A percentile compares a stretch with the other conserved stretches of the same genome.
Evolutionary conservation across 345 rosid species (phyloP).

Genomic region (Citrus trifoliata): DNA sequence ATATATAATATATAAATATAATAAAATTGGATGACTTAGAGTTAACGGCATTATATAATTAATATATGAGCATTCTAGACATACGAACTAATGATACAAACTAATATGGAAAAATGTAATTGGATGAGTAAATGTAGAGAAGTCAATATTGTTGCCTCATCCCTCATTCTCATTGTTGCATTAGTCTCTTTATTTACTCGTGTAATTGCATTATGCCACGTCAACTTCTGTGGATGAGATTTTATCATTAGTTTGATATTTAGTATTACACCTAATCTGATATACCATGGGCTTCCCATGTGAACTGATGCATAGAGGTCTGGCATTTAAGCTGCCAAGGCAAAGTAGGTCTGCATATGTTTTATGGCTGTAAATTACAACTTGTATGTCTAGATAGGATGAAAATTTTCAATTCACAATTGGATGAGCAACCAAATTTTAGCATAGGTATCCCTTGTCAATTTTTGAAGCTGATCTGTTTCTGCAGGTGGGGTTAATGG

Average conservation of each 20-base stretch:
- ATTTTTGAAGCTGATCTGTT: slow-evolving; percentile 18
- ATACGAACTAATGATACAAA: background rate
- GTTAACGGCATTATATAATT: background rate
- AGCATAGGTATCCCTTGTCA: background rate
- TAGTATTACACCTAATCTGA: background rate
- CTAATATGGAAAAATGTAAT: background rate
- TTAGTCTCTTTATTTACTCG: background rate
- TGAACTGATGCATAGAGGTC: background rate
- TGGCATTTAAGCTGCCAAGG: background rate
- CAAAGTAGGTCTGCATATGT: background rate
- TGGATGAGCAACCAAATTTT: background rate
- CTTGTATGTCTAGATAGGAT: background rate
- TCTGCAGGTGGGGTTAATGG: slow-evolving; percentile 41
- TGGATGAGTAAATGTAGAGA: background rate
- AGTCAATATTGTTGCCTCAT: background rate
- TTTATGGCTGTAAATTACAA: background rate
- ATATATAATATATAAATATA: background rate
- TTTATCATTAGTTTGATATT: background rate
- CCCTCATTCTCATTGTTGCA: background rate
- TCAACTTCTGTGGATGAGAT: background rate
- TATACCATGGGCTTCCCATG: background rate
- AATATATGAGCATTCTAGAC: background rate
- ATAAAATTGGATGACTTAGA: background rate
- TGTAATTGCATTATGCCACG: background rate
- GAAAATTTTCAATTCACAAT: background rate